phyloP scores from a whole-genome alignment of 1,139 yeast genomes.

The Insectozyma bohioensis region DNA sequence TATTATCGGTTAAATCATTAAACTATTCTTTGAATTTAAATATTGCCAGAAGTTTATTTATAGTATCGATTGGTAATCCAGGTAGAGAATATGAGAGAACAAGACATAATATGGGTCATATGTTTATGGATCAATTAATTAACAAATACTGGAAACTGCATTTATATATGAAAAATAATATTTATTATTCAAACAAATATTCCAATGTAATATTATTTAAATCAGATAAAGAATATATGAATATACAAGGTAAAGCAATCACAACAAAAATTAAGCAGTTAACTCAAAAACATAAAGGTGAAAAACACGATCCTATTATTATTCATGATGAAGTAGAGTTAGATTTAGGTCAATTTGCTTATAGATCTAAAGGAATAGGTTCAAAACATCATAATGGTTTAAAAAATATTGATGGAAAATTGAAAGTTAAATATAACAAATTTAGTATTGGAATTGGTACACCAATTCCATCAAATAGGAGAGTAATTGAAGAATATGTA shows the following conservation, averaged over 20 bases:
- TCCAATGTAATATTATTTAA: conserved; percentile 32
- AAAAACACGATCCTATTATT: conserved; percentile 45
- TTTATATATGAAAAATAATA: conserved; percentile 8
- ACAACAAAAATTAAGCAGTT: conserved; percentile 46
- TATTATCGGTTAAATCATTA: too few relatives aligned
- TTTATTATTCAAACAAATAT: conserved; percentile 21
- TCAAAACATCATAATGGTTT: conserved; percentile 83
- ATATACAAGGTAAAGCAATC: conserved; percentile 59
- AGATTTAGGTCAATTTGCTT: conserved; percentile 60
- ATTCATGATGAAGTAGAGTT: conserved; percentile 76
- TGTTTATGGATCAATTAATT: conserved; percentile 39
- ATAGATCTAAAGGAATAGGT: conserved; percentile 56
- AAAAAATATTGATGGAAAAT: conserved; percentile 46
- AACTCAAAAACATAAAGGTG: conserved; percentile 19
- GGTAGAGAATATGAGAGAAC: conserved; percentile 59
- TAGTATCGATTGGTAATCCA: conserved; percentile 80
- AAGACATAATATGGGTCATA: conserved; percentile 78
- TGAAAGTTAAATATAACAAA: conserved; percentile 46
- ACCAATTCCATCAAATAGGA: conserved; percentile 45
- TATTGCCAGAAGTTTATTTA: conserved; percentile 11
- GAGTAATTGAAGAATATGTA: conserved; percentile 70
- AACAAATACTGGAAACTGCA: conserved; percentile 24
- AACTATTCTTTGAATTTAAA: too few relatives aligned
- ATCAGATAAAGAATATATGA: conserved; percentile 61
- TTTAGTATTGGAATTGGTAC: conserved; percentile 72